These are phyloP conservation scores for Debaryomyces psychrophilus DNA, from an alignment of 1,139 yeast genomes.

Conservation along the genomic window DNA sequence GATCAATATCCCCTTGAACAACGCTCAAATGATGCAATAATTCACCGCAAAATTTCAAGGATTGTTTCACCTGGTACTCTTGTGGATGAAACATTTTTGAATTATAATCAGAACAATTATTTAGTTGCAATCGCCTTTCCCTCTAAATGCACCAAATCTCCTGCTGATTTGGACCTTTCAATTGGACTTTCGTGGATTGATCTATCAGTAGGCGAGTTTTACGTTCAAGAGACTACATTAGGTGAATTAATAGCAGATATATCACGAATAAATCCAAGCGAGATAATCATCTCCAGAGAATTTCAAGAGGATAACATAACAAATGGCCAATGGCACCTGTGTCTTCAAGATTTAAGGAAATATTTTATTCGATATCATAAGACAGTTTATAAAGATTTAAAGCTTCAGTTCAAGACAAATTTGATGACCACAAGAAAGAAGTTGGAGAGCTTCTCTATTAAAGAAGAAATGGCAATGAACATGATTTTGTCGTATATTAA, in stretches of 20 bases:
- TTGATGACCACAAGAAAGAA: slow-evolving; percentile 56
- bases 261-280: slow-evolving; percentile 69
- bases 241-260: slow-evolving; percentile 61
- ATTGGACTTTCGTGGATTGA: slow-evolving; percentile 90
- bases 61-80: slow-evolving; percentile 93
- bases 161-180: slow-evolving; percentile 50
- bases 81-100: slow-evolving; percentile 81
- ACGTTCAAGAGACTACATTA: slow-evolving; percentile 62
- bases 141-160: slow-evolving; percentile 41
- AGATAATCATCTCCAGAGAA: slow-evolving; percentile 54
- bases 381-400: slow-evolving; percentile 34
- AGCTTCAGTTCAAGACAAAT: slow-evolving; percentile 46
- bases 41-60: slow-evolving; percentile 73
- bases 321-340: slow-evolving; percentile 58
- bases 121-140: slow-evolving; percentile 68
- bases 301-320: slow-evolving; percentile 35
- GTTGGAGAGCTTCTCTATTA: slow-evolving; percentile 54
- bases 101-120: slow-evolving; percentile 71
- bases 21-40: slow-evolving; percentile 33
- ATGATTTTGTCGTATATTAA: slow-evolving; percentile 44
- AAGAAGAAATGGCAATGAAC: slow-evolving; percentile 50
- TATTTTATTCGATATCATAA: slow-evolving; percentile 62
- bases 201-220: slow-evolving; percentile 78
- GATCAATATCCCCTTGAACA: slow-evolving; percentile 58
- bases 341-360: slow-evolving; percentile 60